A percentile compares a stretch with the other conserved stretches of the same genome.
Evolutionary conservation across 352 stramenopile species (phyloP).

Genomic region (Paralagenidium karlingii): DNA sequence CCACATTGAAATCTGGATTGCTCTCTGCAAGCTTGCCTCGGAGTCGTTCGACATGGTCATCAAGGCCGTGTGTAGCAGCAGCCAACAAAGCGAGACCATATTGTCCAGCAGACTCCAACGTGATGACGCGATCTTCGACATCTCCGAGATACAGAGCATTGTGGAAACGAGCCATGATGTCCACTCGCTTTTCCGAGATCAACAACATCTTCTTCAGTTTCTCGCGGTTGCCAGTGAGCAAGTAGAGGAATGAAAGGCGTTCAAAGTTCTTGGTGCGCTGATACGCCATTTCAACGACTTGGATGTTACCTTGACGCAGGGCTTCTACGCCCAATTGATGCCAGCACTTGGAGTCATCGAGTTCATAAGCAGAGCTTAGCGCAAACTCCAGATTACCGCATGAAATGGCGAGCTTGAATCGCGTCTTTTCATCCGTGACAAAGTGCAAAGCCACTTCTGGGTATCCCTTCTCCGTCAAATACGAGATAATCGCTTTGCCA

Average conservation of each 20-base stretch:
- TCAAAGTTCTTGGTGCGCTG: constrained; percentile 99
- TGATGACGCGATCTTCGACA: constrained; percentile 89
- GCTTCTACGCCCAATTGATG: constrained; percentile 95
- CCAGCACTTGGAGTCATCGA: constrained; percentile 95
- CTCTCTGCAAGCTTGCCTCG: constrained; percentile 85
- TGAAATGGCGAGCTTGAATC: constrained; percentile 97
- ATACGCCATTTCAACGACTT: constrained; percentile 99
- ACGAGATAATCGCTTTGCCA: constrained; percentile 97
- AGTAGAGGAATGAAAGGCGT: constrained; percentile 98
- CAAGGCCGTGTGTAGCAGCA: constrained; percentile 91
- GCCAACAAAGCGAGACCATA: constrained; percentile 93
- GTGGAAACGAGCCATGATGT: constrained; percentile 98
- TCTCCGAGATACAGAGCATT: constrained; percentile 98
- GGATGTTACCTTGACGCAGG: constrained; percentile 96
- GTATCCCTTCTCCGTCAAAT: constrained; percentile 99
- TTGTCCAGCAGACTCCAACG: constrained; percentile 94
- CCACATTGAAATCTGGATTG: constrained; percentile 60
- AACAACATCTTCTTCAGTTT: constrained; percentile 99
- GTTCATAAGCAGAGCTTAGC: constrained; percentile 93
- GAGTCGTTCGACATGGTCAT: constrained; percentile 91
- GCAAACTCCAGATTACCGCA: constrained; percentile 99
- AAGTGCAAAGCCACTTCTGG: constrained; percentile 99
- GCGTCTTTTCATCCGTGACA: constrained; percentile 96
- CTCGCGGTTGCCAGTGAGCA: constrained; percentile 97
- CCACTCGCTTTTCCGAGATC: constrained; percentile 95